phyloP scores from a whole-genome alignment of 441 rosid genomes.

The Euphorbia schlechtendalii region DNA sequence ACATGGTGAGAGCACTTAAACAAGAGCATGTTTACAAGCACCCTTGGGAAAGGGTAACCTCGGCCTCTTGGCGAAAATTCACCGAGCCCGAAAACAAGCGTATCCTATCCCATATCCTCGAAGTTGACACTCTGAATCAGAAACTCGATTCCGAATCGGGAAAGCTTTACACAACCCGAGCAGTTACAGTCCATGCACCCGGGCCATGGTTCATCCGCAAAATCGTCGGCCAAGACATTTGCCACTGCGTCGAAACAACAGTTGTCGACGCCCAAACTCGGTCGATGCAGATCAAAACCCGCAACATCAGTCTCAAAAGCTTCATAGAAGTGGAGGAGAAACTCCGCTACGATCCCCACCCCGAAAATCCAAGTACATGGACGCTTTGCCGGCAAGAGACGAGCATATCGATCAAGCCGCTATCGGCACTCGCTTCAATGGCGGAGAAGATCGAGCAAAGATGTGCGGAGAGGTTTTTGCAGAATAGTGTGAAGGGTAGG shows the following conservation, averaged over 20 bases:
- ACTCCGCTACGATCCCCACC: constrained; percentile 79
- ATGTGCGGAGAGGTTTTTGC: constrained; percentile 85
- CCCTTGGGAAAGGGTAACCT: constrained; percentile 93
- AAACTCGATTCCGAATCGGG: constrained; percentile 59
- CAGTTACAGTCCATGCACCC: constrained; percentile 75
- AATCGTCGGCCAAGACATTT: constrained; percentile 80
- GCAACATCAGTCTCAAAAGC: constrained; percentile 85
- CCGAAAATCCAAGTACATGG: constrained; percentile 70
- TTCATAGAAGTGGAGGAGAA: constrained; percentile 89
- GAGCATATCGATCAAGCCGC: constrained; percentile 77
- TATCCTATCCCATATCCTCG: constrained; percentile 69
- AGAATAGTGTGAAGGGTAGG: constrained; percentile 82
- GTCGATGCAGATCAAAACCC: constrained; percentile 86
- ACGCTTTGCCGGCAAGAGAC: constrained; percentile 87
- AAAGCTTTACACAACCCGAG: constrained; percentile 82
- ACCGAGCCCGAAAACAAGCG: constrained; percentile 89
- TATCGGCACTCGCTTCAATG: constrained; percentile 88
- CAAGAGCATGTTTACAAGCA: constrained; percentile 94
- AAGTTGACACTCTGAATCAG: constrained; percentile 71
- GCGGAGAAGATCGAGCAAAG: constrained; percentile 91
- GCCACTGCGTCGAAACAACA: constrained; percentile 88
- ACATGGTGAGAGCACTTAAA: constrained; percentile 71
- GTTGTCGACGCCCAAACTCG: constrained; percentile 62
- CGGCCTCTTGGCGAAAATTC: constrained; percentile 97
- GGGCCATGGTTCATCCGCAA: constrained; percentile 89